These are phyloP conservation scores for Phellopilus nigrolimitatus DNA, from an alignment of 1,284 basidiomycete genomes.

Conservation along the genomic window DNA sequence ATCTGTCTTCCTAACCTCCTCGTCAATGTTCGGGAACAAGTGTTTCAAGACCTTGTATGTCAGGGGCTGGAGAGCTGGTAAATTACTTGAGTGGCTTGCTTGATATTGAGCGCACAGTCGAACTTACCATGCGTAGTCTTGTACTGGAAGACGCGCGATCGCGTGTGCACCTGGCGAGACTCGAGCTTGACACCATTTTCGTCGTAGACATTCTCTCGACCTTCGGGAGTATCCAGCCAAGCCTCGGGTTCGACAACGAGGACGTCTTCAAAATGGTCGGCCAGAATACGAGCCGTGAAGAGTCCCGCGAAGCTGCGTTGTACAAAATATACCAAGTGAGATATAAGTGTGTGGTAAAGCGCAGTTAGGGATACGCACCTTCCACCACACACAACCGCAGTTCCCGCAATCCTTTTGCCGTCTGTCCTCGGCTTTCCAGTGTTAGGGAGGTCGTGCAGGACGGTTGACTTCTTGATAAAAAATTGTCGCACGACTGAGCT, in stretches of 20 bases:
- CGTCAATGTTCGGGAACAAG: constrained; percentile 17
- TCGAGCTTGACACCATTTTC: constrained; percentile 9
- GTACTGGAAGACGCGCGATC: constrained; percentile 19
- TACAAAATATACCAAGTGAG: neutral
- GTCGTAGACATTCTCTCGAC: constrained; percentile 7
- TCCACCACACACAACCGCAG: constrained; percentile 29
- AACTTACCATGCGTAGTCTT: constrained; percentile 9
- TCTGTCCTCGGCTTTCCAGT: constrained; percentile 16
- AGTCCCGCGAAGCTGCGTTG: constrained; percentile 17
- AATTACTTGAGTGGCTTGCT: neutral
- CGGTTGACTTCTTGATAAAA: constrained; percentile 7
- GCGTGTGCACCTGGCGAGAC: neutral
- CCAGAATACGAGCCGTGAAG: constrained; percentile 17
- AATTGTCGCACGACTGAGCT: neutral
- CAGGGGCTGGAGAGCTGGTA: constrained; percentile 9
- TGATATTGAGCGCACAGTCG: neutral
- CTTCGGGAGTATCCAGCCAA: constrained; percentile 12
- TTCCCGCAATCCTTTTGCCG: constrained; percentile 24
- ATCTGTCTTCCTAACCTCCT: constrained; percentile 18
- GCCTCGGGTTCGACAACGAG: constrained; percentile 19
- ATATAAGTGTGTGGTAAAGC: too few relatives aligned
- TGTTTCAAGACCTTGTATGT: constrained; percentile 7
- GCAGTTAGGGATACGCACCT: constrained; percentile 23
- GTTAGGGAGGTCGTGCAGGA: constrained; percentile 18
- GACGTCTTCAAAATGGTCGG: constrained; percentile 20